Evolutionary conservation across 768 basidiomycete species (phyloP), one percentile per base, ranked within the genome.

Genomic region (Epithele typhae): DNA sequence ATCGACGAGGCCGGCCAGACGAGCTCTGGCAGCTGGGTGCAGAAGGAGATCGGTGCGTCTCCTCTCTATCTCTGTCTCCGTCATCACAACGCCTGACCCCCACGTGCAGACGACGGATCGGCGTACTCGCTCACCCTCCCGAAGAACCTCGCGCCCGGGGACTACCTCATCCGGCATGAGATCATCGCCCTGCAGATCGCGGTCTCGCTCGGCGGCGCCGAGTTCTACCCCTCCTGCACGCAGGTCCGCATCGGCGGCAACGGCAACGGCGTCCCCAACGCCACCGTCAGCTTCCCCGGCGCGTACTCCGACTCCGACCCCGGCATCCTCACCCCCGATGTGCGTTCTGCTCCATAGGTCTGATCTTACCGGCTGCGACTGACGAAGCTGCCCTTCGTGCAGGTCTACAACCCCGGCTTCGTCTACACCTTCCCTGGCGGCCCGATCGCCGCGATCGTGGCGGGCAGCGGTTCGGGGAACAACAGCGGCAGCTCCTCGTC

Each of bases 161-260:
- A 83, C 54, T 90, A 90, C 62, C 69, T 91, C 48, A 62, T 89
- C 59, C 84, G 87, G 1, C 81, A 87, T 61, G 87, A 91, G 48
- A 48, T 57, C 45, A 55, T 68, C 43, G 61, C 62, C 27, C 57
- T 68, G 15, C 61, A 62, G 37, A 51, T 57, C 11, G 61, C 55
- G 12, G 50, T 45, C 36, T 23, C 42, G 12, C 9, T 56, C 4
- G 77, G 78, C 3, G 82, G 82, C 19, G 85, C 84, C 1, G 86
- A 89, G 64, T 88, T 86, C 62, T 89, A 88, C 64, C 79, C 83
- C 0, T 77, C 77, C 14, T 89, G 87, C 60, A 68, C 74, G 7
- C 74, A 76, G 64, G 59, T 85, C 51, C 66, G 60, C 32, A 62
- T 90, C 30, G 65, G 71, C 2, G 85, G 87, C 10, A 73, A 67